Percentiles rank a stretch among this genome's conserved stretches.
Evolutionary conservation across 257 asterid genomes (phyloP).

Genomic region (Capsicum chinense): DNA sequence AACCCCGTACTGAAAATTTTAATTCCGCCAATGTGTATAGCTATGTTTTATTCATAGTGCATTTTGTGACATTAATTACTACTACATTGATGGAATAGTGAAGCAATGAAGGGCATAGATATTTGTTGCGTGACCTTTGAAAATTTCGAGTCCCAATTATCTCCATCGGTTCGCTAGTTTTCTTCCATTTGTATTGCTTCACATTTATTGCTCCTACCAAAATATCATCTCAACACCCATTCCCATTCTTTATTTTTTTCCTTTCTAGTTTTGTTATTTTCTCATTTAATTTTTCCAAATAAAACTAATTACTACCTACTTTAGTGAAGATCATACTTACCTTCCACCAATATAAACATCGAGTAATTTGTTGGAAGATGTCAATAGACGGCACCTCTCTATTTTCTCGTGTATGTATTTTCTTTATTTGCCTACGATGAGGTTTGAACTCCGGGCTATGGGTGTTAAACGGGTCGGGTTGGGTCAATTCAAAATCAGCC

Average conservation of each 20-base stretch:
- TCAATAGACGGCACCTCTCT: too few species aligned
- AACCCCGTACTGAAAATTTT: too few species aligned
- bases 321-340: neutral
- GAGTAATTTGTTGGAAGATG: too few species aligned
- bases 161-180: neutral
- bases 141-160: conserved; percentile 13
- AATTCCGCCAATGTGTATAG: too few species aligned
- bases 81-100: neutral
- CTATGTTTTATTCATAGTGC: conserved; percentile 13
- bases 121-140: conserved; percentile 27
- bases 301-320: neutral
- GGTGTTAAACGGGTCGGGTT: too few species aligned
- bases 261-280: conserved; percentile 9
- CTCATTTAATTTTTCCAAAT: neutral
- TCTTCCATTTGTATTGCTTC: conserved; percentile 27
- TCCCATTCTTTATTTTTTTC: neutral
- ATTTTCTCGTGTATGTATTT: too few species aligned
- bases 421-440: too few species aligned
- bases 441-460: too few species aligned
- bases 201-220: conserved; percentile 16
- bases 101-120: conserved; percentile 22
- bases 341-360: too few species aligned
- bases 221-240: neutral
- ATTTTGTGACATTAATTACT: neutral
- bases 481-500: too few species aligned